A percentile compares a stretch with the other conserved stretches of the same genome.
phyloP scores from a whole-genome alignment of 371 early-diverging fungal species.

The Dinochytrium kinnereticum region DNA sequence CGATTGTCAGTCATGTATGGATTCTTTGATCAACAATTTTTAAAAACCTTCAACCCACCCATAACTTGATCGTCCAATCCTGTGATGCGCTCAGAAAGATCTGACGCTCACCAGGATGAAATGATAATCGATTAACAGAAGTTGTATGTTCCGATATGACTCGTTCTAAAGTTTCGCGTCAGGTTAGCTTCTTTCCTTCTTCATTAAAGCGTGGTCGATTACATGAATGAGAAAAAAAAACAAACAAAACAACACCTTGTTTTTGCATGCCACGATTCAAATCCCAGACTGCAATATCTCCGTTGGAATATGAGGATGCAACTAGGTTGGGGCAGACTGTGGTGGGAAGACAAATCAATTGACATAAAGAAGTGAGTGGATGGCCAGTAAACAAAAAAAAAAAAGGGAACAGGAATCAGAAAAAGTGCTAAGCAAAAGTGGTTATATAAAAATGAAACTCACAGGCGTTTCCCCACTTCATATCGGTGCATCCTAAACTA shows the following conservation, averaged over 20 bases:
- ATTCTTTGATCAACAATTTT: too few relatives aligned
- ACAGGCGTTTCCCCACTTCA: slow-evolving; percentile 81
- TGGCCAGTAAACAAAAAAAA: background rate
- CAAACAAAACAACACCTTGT: slow-evolving; percentile 44
- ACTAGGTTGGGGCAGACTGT: slow-evolving; percentile 57
- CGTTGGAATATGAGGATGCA: slow-evolving; percentile 79
- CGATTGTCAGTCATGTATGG: too few relatives aligned
- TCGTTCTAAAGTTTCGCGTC: slow-evolving; percentile 65
- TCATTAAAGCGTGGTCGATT: too few relatives aligned
- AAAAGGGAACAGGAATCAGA: too few relatives aligned
- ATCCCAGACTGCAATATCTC: slow-evolving; percentile 78
- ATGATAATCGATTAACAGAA: slow-evolving; percentile 80
- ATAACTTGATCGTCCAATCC: slow-evolving; percentile 79
- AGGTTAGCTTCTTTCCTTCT: too few relatives aligned
- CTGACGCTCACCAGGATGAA: slow-evolving; percentile 72
- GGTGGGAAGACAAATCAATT: background rate
- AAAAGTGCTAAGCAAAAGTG: background rate
- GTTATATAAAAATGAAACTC: slow-evolving; percentile 20
- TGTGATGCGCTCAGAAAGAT: slow-evolving; percentile 80
- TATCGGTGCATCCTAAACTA: slow-evolving; percentile 77
- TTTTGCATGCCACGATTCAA: slow-evolving; percentile 59
- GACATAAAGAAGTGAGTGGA: background rate
- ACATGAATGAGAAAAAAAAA: too few relatives aligned
- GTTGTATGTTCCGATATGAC: slow-evolving; percentile 78
- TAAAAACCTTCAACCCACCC: too few relatives aligned